These are phyloP conservation scores for Eucalyptus tenuipes DNA, from an alignment of 345 rosid genomes.

Conservation along the genomic window DNA sequence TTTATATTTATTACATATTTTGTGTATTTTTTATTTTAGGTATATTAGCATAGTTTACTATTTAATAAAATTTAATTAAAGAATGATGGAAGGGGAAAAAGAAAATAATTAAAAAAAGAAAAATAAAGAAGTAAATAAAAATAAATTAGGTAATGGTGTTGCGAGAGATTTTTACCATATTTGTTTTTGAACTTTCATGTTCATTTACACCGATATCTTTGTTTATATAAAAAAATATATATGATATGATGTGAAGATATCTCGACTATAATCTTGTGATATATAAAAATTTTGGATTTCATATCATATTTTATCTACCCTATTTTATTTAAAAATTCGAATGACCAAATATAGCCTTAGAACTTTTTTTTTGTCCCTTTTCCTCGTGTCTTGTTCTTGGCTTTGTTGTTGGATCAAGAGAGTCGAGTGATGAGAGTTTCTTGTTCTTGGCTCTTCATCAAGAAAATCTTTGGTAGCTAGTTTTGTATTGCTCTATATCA, in stretches of 20 bases:
- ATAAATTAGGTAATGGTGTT: no score
- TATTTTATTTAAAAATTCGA: fast-evolving
- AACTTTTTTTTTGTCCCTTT: no score
- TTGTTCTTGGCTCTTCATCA: background rate
- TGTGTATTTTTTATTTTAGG: no score
- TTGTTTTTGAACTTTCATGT: fast-evolving
- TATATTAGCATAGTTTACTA: no score
- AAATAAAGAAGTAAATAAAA: no score
- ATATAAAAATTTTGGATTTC: no score
- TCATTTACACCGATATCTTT: fast-evolving
- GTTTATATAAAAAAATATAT: no score
- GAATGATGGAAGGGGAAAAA: no score
- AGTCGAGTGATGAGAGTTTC: background rate
- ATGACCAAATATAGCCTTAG: fast-evolving
- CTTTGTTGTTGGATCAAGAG: background rate
- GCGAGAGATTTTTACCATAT: fast-evolving
- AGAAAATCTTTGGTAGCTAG: background rate
- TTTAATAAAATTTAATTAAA: no score
- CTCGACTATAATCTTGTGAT: fast-evolving
- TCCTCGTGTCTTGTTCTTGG: background rate
- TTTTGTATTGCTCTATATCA: background rate
- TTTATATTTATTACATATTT: no score
- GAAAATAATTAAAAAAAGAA: fast-evolving
- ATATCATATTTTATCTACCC: fast-evolving
- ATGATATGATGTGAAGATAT: fast-evolving